Evolutionary conservation across 1,139 yeast species (phyloP).

Genomic region (Eremothecium coryli): DNA sequence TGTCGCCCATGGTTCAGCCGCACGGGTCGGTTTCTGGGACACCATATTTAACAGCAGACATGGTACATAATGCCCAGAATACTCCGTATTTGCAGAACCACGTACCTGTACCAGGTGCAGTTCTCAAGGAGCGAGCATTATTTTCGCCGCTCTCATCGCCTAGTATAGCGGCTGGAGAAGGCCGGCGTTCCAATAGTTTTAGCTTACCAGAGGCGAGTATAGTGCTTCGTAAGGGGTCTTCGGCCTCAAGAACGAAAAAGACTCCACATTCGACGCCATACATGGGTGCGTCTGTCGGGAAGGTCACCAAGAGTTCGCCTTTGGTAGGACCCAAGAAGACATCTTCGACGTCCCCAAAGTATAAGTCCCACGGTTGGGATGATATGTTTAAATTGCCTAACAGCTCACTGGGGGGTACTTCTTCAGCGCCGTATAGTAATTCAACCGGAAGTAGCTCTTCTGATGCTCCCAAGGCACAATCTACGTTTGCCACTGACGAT

Average conservation of each 20-base stretch:
- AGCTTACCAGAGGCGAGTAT: slow-evolving; percentile 19
- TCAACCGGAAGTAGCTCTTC: slow-evolving; percentile 7
- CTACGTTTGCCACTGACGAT: slow-evolving; percentile 10
- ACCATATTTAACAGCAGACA: slow-evolving; percentile 13
- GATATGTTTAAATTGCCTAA: slow-evolving; percentile 27
- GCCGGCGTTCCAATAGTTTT: slow-evolving; percentile 14
- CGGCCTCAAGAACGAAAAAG: slow-evolving; percentile 2
- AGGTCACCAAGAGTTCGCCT: slow-evolving; percentile 26
- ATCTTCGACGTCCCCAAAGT: slow-evolving; percentile 4
- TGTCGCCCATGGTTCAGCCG: slow-evolving; percentile 23
- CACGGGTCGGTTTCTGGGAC: slow-evolving; percentile 12
- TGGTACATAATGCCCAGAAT: slow-evolving; percentile 7
- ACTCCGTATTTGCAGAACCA: slow-evolving; percentile 13
- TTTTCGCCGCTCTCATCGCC: slow-evolving; percentile 27
- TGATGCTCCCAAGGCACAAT: slow-evolving; percentile 10
- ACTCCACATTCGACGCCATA: slow-evolving; percentile 14
- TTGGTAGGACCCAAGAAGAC: slow-evolving; percentile 15
- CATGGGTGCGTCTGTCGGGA: slow-evolving; percentile 15
- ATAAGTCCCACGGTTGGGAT: slow-evolving; percentile 18
- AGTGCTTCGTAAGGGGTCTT: slow-evolving; percentile 11
- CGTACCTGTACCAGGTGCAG: not conserved
- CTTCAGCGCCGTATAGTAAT: slow-evolving; percentile 1
- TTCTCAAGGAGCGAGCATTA: slow-evolving; percentile 7
- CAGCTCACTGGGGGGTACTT: slow-evolving; percentile 16
- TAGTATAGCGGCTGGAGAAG: slow-evolving; percentile 19